A percentile compares a stretch with the other conserved stretches of the same genome.
Evolutionary conservation across 2,329 filamentous ascomycete genomes (phyloP).

Genomic region (Alternaria dauci): DNA sequence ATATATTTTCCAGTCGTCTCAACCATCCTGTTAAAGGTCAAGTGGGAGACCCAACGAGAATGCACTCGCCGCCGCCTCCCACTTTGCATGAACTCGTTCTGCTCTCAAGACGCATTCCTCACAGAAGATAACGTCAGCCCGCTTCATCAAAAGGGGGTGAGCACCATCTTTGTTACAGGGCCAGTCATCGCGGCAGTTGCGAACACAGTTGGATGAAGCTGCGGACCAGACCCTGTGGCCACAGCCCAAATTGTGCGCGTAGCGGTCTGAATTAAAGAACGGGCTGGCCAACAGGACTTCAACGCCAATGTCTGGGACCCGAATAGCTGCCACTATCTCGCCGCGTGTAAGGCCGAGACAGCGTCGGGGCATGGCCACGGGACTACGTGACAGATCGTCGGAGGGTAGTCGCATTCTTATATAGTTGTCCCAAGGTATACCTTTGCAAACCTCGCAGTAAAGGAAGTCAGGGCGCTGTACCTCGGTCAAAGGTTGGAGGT

Average conservation of each 20-base stretch:
- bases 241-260: slow-evolving; percentile 21
- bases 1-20: not conserved
- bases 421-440: slow-evolving; percentile 24
- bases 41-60: not conserved
- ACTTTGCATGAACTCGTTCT: slow-evolving; percentile 23
- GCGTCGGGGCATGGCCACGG: slow-evolving; percentile 5
- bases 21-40: not conserved
- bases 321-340: slow-evolving; percentile 7
- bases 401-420: slow-evolving; percentile 2
- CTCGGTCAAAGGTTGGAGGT: not conserved
- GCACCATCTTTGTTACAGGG: not conserved
- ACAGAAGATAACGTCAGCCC: slow-evolving; percentile 19
- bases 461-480: slow-evolving; percentile 11
- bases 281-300: slow-evolving; percentile 3
- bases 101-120: slow-evolving; percentile 23
- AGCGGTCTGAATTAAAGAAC: not conserved
- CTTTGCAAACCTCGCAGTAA: slow-evolving; percentile 28
- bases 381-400: not conserved
- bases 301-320: not conserved
- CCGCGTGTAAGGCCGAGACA: slow-evolving; percentile 18
- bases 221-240: slow-evolving; percentile 23
- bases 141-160: not conserved
- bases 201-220: slow-evolving; percentile 12
- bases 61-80: not conserved
- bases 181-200: slow-evolving; percentile 15